These are phyloP conservation scores for Cordyceps cateniannulata DNA, from an alignment of 2,329 filamentous ascomycete genomes.

Conservation along the genomic window DNA sequence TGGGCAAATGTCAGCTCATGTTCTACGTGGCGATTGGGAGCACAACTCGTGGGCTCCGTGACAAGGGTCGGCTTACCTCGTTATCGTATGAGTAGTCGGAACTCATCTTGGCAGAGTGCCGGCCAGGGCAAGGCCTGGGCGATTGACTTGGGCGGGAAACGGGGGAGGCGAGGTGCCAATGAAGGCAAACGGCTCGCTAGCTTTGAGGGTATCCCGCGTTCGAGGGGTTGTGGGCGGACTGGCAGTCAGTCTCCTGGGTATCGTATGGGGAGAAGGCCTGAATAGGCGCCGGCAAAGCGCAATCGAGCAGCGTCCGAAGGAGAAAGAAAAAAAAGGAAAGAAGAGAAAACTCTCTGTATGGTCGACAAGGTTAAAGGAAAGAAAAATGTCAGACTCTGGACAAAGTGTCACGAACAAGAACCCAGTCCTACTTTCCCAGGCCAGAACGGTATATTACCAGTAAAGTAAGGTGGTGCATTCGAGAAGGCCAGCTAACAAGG, in stretches of 20 bases:
- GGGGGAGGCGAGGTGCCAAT: not conserved
- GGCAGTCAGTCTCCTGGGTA: not conserved
- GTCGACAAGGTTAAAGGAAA: not conserved
- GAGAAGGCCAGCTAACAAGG: constrained; percentile 5
- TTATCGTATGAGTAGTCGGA: constrained; percentile 98
- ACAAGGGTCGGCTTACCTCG: constrained; percentile 47
- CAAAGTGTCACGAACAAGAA: constrained; percentile 13
- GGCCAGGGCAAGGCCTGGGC: constrained; percentile 30
- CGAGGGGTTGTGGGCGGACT: too few relatives aligned
- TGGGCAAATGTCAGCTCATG: constrained; percentile 27
- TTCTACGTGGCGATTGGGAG: not conserved
- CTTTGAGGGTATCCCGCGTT: not conserved
- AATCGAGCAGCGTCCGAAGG: not conserved
- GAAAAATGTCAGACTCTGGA: not conserved
- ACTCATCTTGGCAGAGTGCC: constrained; percentile 57
- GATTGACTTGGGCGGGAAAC: not conserved
- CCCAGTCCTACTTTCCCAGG: not conserved
- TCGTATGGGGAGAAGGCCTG: too few relatives aligned
- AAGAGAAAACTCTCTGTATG: not conserved
- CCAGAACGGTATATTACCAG: not conserved
- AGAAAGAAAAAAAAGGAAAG: not conserved
- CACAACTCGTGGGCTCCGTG: too few relatives aligned
- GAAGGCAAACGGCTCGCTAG: not conserved
- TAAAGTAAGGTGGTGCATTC: constrained; percentile 7
- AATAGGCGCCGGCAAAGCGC: not conserved